phyloP scores from a whole-genome alignment of 345 rosid genomes.

The Rhodomyrtus tomentosa region DNA sequence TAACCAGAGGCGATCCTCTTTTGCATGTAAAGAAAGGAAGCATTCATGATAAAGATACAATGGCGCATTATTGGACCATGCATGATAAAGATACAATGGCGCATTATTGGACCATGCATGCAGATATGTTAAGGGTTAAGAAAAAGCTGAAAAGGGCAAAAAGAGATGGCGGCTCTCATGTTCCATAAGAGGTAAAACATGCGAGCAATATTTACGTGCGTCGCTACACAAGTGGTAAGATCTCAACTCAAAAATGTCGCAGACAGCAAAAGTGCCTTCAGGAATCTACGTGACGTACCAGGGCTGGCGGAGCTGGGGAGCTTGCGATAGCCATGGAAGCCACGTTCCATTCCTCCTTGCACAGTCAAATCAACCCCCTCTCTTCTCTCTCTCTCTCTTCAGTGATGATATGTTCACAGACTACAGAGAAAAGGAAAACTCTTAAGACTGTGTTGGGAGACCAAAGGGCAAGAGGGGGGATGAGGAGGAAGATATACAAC shows the following conservation, averaged over 20 bases:
- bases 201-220: background rate
- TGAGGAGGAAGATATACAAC: background rate
- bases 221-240: background rate
- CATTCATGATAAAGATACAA: background rate
- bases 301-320: background rate
- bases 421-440: background rate
- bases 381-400: background rate
- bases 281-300: background rate
- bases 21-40: background rate
- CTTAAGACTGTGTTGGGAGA: background rate
- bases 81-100: background rate
- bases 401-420: background rate
- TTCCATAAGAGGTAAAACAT: background rate
- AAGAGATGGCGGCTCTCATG: background rate
- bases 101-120: background rate
- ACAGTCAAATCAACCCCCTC: background rate
- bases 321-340: slow-evolving; percentile 12
- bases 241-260: background rate
- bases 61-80: background rate
- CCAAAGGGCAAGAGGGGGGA: background rate
- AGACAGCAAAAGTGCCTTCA: background rate
- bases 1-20: background rate
- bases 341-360: slow-evolving; percentile 3
- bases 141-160: background rate
- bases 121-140: background rate